Evolutionary conservation across 768 basidiomycete genomes (phyloP), one percentile per base, ranked within the genome.

Genomic region (Multifurca ochricompacta): DNA sequence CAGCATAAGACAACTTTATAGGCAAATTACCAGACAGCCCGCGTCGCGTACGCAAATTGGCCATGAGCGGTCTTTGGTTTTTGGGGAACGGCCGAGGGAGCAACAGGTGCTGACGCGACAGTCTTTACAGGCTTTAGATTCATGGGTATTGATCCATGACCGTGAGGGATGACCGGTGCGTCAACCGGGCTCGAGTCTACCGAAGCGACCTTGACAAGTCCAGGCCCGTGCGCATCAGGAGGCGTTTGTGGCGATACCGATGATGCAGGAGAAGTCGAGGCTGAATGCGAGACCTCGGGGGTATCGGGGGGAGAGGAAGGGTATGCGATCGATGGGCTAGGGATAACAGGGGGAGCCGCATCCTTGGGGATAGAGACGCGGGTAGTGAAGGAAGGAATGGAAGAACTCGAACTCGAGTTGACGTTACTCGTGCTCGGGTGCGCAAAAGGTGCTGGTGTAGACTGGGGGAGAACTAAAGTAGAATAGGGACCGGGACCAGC

Each of bases 401-500:
- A 49, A 3, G 59, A 51, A 8, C 59, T 40, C 9, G 50, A 19
- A 21, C 31, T 66, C 21, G 66, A 65, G 39, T 62, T 64, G 10
- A 25, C 28, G 4, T 52, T 44, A 44, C 36, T 50, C 23, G 54
- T 3, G 4, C 31, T 51, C 21, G 65, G 64, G 3, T 59, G 62
- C 0, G 60, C 23, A 23, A 59, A 57, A 3, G 68, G 67, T 1
- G 67, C 59, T 8, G 68, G 68, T 4, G 66, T 64, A 18, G 67
- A 63, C 61, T 81, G 76, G 0, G 79, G 74, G 0, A 84, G 72
- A 0, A 78, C 74, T 56, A 86, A 85, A 0, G 79, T 77, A 0
- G 85, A 85, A 51, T 83, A 88, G 0, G 79, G 76, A 0, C 79
- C 77, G 1, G 67, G 62, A 4, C 77, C 73, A 31, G 70, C 68